Conservation (phyloP, 305 asterid species). For the Fraxinus greggii region DNA sequence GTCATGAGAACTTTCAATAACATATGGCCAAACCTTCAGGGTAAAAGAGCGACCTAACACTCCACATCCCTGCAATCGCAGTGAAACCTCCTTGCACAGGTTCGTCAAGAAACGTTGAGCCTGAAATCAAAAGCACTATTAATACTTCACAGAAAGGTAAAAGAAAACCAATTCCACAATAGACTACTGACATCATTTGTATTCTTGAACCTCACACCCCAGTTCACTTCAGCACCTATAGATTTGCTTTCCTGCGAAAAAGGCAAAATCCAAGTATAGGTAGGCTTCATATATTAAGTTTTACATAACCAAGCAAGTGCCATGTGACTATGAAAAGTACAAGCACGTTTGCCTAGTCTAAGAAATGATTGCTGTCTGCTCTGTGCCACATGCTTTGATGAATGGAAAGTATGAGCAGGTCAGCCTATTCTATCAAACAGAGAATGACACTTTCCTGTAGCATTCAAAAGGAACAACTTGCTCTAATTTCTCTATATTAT, state of each 20-base stretch:
- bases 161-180: slow-evolving; percentile 9
- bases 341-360: not conserved
- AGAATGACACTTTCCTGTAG: not conserved
- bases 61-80: slow-evolving; percentile 86
- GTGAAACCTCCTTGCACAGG: slow-evolving; percentile 87
- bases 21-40: slow-evolving; percentile 57
- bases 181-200: slow-evolving; percentile 65
- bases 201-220: slow-evolving; percentile 96
- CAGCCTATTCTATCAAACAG: not conserved
- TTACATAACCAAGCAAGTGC: not conserved
- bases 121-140: slow-evolving; percentile 47
- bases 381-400: not conserved
- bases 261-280: not conserved
- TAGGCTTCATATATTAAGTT: not conserved
- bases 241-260: slow-evolving; percentile 89
- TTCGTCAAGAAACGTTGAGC: slow-evolving; percentile 53
- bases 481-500: not conserved
- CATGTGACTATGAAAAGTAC: not conserved
- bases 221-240: slow-evolving; percentile 92
- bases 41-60: slow-evolving; percentile 82
- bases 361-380: not conserved
- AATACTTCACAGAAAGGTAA: slow-evolving; percentile 9
- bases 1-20: slow-evolving; percentile 1
- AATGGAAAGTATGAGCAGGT: not conserved
- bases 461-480: slow-evolving; percentile 1